Percentiles rank a stretch among this genome's conserved stretches.
phyloP scores from a whole-genome alignment of 169 alveolate genomes.

The Eimeria praecox region DNA sequence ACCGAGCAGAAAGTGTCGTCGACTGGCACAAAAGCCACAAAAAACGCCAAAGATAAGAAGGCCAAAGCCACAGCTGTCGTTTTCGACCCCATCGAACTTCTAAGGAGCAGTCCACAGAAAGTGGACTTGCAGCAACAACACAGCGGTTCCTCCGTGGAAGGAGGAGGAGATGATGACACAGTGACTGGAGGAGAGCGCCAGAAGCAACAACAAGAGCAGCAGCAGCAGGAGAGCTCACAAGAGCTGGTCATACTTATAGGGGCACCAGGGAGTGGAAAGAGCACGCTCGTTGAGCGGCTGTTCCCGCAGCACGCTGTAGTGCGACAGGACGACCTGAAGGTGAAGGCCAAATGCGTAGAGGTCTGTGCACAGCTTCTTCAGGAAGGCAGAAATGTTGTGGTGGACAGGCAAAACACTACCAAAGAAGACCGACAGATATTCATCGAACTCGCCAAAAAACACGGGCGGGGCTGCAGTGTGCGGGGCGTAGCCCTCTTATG shows the following conservation, averaged over 20 bases:
- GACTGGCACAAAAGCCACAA: not conserved
- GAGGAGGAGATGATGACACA: not conserved
- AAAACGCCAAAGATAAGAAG: not conserved
- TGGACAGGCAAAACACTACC: constrained; percentile 78
- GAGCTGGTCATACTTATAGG: constrained; percentile 78
- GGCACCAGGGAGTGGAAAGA: constrained; percentile 83
- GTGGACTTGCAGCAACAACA: not conserved
- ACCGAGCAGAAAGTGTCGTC: constrained; percentile 9
- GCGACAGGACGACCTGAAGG: constrained; percentile 81
- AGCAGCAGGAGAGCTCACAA: constrained; percentile 17
- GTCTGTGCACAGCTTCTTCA: constrained; percentile 61
- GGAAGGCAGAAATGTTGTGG: constrained; percentile 62
- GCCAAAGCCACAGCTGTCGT: not conserved
- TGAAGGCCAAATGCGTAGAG: constrained; percentile 61
- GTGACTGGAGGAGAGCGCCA: not conserved
- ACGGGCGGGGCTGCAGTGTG: constrained; percentile 12
- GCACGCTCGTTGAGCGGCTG: constrained; percentile 60
- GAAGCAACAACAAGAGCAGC: not conserved
- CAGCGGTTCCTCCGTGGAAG: not conserved
- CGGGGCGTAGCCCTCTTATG: constrained; percentile 58
- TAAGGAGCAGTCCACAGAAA: not conserved
- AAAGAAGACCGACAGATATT: constrained; percentile 60
- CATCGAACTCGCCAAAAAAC: constrained; percentile 70
- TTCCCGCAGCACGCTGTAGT: constrained; percentile 47
- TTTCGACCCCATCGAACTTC: constrained; percentile 55